Conservation (phyloP, 192 early-diverging fungal genomes). For the Coemansia javaensis region DNA sequence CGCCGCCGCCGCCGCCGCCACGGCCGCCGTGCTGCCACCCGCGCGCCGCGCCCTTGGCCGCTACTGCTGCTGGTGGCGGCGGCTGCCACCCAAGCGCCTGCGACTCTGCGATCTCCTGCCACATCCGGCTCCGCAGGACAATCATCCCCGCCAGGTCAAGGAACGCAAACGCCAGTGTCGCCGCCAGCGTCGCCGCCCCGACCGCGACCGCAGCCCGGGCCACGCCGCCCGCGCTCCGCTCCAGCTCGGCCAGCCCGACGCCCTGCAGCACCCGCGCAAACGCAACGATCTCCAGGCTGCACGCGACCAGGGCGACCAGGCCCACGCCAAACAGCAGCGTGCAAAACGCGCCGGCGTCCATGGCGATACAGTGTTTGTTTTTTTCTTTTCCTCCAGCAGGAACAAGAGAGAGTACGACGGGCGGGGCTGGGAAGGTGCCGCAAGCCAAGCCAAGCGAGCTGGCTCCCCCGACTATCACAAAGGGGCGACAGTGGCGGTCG, state of each 20-base stretch:
- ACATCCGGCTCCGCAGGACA: conserved; percentile 38
- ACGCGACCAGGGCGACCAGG: conserved; percentile 16
- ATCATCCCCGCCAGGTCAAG: conserved; percentile 40
- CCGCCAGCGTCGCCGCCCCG: conserved; percentile 8
- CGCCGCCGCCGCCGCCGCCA: no score
- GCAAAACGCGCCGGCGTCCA: conserved; percentile 29
- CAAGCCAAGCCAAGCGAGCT: no score
- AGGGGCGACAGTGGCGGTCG: no score
- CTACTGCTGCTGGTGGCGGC: conserved; percentile 1
- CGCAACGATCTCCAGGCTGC: conserved; percentile 16
- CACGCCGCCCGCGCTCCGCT: no score
- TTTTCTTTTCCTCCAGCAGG: no score
- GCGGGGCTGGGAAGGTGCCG: no score
- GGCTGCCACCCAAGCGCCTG: conserved; percentile 17
- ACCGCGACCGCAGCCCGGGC: conserved; percentile 10
- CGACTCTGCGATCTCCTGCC: conserved; percentile 14
- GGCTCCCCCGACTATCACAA: no score
- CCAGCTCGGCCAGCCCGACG: neutral
- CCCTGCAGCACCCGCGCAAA: conserved; percentile 10
- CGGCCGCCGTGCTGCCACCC: neutral
- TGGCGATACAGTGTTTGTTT: conserved; percentile 2
- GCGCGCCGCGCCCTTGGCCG: neutral
- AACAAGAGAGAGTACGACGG: no score
- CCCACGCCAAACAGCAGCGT: conserved; percentile 35
- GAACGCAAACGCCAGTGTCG: conserved; percentile 9